phyloP scores from a whole-genome alignment of 2,329 filamentous ascomycete species.

The Calonectria fujianensis region DNA sequence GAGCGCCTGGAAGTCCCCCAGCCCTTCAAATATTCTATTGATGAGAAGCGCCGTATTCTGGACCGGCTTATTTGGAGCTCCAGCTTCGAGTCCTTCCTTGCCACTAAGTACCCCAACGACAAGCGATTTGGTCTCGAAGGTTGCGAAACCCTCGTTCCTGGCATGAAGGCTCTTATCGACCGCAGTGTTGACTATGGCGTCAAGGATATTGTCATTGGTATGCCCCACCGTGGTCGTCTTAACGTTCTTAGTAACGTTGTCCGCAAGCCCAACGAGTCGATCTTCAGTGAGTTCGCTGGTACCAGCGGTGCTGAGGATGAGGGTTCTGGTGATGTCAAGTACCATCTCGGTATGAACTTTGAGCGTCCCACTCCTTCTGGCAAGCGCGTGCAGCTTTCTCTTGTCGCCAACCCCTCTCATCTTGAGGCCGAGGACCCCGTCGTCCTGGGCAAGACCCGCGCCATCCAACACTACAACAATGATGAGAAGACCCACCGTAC shows the following conservation, averaged over 20 bases:
- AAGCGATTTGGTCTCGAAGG: conserved; percentile 99
- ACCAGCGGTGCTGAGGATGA: conserved; percentile 92
- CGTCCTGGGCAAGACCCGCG: conserved; percentile 96
- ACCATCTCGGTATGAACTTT: conserved; percentile 99
- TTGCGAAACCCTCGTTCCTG: conserved; percentile 96
- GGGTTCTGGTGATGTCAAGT: conserved; percentile 99
- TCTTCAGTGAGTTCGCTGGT: conserved; percentile 98
- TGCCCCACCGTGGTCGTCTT: conserved; percentile 98
- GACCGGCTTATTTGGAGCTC: conserved; percentile 99
- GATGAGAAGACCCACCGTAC: conserved; percentile 92
- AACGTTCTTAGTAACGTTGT: conserved; percentile 99
- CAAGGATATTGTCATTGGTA: conserved; percentile 99
- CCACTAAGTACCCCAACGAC: conserved; percentile 99
- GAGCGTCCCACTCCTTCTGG: conserved; percentile 98
- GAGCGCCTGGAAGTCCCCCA: conserved; percentile 95
- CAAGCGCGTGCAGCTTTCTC: conserved; percentile 98
- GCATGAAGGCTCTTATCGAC: conserved; percentile 99
- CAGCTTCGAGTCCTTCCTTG: conserved; percentile 95
- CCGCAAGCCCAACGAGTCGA: conserved; percentile 99
- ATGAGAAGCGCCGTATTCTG: conserved; percentile 98
- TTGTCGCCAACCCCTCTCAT: conserved; percentile 98
- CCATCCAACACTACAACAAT: conserved; percentile 99
- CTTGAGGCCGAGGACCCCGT: conserved; percentile 98
- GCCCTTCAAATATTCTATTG: conserved; percentile 97
- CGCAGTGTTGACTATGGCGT: conserved; percentile 98